phyloP scores from a whole-genome alignment of 2,329 filamentous ascomycete species.

The Hypoxylon sp. region DNA sequence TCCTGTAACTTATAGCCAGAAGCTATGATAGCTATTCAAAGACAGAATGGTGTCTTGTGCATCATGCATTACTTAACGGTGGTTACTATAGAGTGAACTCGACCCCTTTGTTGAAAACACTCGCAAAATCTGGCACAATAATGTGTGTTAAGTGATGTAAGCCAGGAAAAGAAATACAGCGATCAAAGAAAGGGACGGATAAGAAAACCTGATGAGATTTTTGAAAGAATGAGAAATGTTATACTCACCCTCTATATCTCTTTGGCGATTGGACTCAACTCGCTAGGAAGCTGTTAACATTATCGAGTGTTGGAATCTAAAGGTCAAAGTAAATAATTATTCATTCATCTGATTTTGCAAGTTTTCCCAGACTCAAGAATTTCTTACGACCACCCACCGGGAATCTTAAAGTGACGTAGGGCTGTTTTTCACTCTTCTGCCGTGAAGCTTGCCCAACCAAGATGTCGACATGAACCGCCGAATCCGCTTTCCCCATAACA shows the following conservation, averaged over 20 bases:
- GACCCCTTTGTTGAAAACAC: neutral
- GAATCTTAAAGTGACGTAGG: neutral
- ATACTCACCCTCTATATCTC: neutral
- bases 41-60: neutral
- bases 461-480: conserved; percentile 58
- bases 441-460: conserved; percentile 62
- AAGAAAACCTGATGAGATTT: neutral
- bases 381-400: neutral
- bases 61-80: neutral
- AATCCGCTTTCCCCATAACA: conserved; percentile 64
- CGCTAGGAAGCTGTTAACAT: neutral
- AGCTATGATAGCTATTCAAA: neutral
- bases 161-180: neutral
- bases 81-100: neutral
- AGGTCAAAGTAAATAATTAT: neutral
- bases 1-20: neutral
- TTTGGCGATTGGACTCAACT: neutral
- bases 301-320: neutral
- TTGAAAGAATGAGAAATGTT: neutral
- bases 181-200: neutral
- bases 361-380: neutral
- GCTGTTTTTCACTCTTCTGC: conserved; percentile 27
- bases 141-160: neutral
- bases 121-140: neutral
- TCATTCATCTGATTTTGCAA: neutral